Conservation (phyloP, 208 protist genomes). For the Tritrichomonas musculus region DNA sequence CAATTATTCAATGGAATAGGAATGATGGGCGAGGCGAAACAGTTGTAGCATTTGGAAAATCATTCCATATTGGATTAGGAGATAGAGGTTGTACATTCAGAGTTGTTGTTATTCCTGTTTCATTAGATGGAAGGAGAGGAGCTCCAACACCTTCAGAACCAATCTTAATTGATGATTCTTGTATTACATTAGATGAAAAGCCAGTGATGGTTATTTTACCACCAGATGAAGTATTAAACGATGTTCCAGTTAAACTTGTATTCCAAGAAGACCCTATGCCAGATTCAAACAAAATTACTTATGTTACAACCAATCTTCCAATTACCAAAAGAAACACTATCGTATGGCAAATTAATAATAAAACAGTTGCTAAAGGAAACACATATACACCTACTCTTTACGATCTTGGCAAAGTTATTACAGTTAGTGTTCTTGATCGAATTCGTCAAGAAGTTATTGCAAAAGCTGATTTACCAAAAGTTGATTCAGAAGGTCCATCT, state of each 20-base stretch:
- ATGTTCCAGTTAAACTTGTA: too few species aligned
- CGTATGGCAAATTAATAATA: neutral
- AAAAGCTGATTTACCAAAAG: neutral
- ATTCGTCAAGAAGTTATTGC: neutral
- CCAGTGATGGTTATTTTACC: neutral
- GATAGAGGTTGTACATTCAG: neutral
- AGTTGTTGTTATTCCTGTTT: neutral
- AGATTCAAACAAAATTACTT: too few species aligned
- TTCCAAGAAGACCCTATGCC: neutral
- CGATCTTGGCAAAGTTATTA: neutral
- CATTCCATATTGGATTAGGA: neutral
- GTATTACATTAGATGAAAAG: neutral
- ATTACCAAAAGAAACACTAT: neutral
- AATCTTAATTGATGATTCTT: neutral
- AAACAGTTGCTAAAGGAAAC: neutral
- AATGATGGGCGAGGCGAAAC: neutral
- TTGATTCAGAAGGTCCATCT: neutral
- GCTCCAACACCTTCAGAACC: neutral
- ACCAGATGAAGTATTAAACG: neutral
- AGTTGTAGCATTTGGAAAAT: neutral
- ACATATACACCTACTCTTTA: neutral
- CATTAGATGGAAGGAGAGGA: neutral
- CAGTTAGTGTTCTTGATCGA: neutral
- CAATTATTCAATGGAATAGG: conserved; percentile 18
- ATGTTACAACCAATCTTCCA: too few species aligned